Evolutionary conservation across 2,329 filamentous ascomycete species (phyloP).

Genomic region (Fusarium brevicatenulatum): DNA sequence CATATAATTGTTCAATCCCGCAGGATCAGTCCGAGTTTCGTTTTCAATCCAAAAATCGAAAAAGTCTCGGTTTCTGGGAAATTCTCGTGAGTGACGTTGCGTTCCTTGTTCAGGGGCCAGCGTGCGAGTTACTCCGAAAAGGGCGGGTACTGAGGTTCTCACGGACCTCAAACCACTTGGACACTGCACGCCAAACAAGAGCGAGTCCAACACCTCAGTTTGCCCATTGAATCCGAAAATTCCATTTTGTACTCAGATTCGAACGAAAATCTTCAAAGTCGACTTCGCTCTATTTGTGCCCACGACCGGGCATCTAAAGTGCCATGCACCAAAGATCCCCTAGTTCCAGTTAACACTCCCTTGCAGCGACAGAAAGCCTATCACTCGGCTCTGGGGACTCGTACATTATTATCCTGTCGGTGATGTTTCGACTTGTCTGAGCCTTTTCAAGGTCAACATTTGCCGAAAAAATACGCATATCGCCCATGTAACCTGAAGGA

Average conservation of each 20-base stretch:
- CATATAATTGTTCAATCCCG: background rate
- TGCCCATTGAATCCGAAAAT: background rate
- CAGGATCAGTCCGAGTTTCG: background rate
- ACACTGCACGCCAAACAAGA: background rate
- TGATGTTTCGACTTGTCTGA: background rate
- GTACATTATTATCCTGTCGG: background rate
- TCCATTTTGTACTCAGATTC: background rate
- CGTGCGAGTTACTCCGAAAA: slow-evolving; percentile 22
- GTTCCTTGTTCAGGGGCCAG: slow-evolving; percentile 22
- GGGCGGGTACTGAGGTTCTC: slow-evolving; percentile 24
- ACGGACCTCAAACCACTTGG: slow-evolving; percentile 3
- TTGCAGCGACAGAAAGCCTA: slow-evolving; percentile 1
- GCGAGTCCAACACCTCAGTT: background rate
- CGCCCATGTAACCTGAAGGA: background rate
- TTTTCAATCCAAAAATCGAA: background rate
- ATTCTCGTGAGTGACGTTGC: background rate
- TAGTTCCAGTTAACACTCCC: slow-evolving; percentile 7
- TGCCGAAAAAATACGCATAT: background rate
- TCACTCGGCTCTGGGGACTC: background rate
- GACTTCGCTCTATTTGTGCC: background rate
- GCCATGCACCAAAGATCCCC: background rate
- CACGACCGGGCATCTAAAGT: background rate
- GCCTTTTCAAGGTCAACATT: background rate
- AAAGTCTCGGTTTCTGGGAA: background rate
- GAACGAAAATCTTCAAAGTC: background rate